Conservation (phyloP, 179 eudicot genomes). For the Beta macrorhiza region DNA sequence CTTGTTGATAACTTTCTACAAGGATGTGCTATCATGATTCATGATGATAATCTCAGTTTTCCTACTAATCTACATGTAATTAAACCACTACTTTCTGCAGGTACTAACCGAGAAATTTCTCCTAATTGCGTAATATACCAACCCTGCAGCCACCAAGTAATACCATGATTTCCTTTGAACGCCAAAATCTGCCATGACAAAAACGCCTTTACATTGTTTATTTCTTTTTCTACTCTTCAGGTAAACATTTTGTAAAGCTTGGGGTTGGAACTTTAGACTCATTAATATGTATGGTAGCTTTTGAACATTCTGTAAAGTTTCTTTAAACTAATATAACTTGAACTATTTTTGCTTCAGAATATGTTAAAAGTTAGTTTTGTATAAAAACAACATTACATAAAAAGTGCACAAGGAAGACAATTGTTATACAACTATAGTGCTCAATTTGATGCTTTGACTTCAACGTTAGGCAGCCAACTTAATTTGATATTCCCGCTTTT, state of each 20-base stretch:
- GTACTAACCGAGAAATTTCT: not conserved
- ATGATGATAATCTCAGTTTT: no score
- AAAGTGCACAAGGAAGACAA: not conserved
- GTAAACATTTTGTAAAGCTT: not conserved
- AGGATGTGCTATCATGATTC: not conserved
- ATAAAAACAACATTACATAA: no score
- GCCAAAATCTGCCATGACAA: not conserved
- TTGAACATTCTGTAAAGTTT: no score
- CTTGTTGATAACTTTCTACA: not conserved
- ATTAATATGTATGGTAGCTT: no score
- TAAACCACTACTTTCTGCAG: not conserved
- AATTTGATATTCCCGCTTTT: not conserved
- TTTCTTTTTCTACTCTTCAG: not conserved
- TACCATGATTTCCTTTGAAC: not conserved
- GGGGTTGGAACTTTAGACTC: not conserved
- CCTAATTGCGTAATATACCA: not conserved
- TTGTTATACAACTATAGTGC: not conserved
- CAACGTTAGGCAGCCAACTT: constrained; percentile 37
- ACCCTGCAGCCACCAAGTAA: not conserved
- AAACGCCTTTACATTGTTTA: not conserved
- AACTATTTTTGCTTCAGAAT: no score
- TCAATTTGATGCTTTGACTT: constrained; percentile 31
- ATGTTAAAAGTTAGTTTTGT: no score
- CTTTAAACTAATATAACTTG: no score
- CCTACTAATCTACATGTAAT: not conserved